Evolutionary conservation across 495 filamentous ascomycete genomes (phyloP), one percentile per base, ranked within the genome.

Genomic region (Lindgomyces ingoldianus): DNA sequence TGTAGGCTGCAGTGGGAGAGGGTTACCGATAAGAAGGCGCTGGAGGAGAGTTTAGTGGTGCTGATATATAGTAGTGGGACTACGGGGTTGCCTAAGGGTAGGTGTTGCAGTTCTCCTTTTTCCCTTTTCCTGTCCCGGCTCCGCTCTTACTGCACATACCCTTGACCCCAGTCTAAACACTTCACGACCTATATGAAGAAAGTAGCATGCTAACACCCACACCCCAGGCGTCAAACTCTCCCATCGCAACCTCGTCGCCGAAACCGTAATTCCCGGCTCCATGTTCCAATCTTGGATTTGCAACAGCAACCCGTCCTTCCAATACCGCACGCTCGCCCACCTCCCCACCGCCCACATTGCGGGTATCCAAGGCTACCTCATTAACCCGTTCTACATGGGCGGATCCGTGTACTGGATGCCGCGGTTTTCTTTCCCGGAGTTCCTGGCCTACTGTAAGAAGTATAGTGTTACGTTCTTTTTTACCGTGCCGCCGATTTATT

Each of bases 391-490:
- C 36, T 69, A 68, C 52, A 44, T 65, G 18, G 81, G 77, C 25
- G 79, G 76, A 2, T 70, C 75, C 11, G 72, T 77, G n/a, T 82
- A 79, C 73, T 81, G 80, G 80, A 83, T 83, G 81, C 62, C 69
- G 26, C 72, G 74, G 16, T 84, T 81, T 64, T 72, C 78, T 39
- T 79, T 78, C 49, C 58, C 69, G 22, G 66, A 76, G 41, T 81
- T 83, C 56, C 69, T 81, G 26, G 63, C 70, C 33, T 77, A 81
- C 64, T 71, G 62, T 57, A 75, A 74, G 57, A 71, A 75, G 30
- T 75, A 80, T 65, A 67, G 71, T 11, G 75, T 83, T 42, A 83
- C 82, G 0, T 67, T 56, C 49, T 79, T 85, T 57, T 79, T 81
- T 51, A 75, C 76, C 18, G 81, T 84, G 1, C 81, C 82, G 16